A percentile compares a stretch with the other conserved stretches of the same genome.
Conservation (phyloP, 2,329 filamentous ascomycete species). For the Elsinoe australis region DNA sequence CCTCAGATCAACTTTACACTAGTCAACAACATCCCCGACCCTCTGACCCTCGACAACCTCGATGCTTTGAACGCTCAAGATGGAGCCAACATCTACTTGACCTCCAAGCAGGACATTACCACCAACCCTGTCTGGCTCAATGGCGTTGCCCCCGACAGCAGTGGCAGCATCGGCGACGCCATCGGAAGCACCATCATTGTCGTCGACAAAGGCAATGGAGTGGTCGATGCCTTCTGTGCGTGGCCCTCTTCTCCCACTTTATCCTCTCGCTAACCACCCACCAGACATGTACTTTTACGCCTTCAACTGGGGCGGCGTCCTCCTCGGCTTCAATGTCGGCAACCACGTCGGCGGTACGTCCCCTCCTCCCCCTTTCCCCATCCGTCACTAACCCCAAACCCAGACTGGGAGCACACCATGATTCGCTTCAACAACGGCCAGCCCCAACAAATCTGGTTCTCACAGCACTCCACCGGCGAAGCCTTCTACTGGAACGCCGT, state of each 20-base stretch:
- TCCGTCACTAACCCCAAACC: background rate
- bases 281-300: constrained; percentile 47
- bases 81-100: constrained; percentile 35
- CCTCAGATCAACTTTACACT: constrained; percentile 30
- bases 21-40: constrained; percentile 29
- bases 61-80: constrained; percentile 34
- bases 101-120: constrained; percentile 35
- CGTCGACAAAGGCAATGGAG: constrained; percentile 47
- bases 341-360: constrained; percentile 54
- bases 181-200: constrained; percentile 49
- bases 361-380: constrained; percentile 4
- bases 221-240: constrained; percentile 55
- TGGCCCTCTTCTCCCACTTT: background rate
- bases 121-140: constrained; percentile 37
- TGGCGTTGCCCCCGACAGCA: constrained; percentile 47
- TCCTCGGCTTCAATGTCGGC: constrained; percentile 28
- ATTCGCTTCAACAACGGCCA: constrained; percentile 52
- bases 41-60: constrained; percentile 38
- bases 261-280: background rate
- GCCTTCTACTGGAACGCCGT: constrained; percentile 53
- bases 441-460: constrained; percentile 54
- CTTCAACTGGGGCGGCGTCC: constrained; percentile 46
- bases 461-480: constrained; percentile 55
- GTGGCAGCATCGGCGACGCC: constrained; percentile 45
- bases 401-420: constrained; percentile 56